Conservation (phyloP, 805 yeast species). For the Pichia californica region DNA sequence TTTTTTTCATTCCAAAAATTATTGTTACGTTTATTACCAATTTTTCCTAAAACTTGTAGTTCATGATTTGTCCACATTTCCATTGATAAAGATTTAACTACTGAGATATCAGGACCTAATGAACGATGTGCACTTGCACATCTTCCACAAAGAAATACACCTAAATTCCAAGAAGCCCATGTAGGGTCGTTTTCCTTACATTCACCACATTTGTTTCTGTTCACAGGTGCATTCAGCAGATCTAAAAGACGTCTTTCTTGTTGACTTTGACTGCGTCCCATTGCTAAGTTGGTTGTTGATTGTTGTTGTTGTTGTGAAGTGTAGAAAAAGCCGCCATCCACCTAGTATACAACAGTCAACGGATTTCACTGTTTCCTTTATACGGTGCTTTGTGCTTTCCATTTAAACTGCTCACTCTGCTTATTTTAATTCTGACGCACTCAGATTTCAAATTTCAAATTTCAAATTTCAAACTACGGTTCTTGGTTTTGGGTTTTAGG, state of each 20-base stretch:
- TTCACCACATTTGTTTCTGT: conserved; percentile 73
- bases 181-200: conserved; percentile 67
- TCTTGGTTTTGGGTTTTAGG: too few relatives aligned
- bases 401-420: too few relatives aligned
- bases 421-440: too few relatives aligned
- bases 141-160: conserved; percentile 74
- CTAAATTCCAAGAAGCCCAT: conserved; percentile 43
- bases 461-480: too few relatives aligned
- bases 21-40: conserved; percentile 60
- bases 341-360: too few relatives aligned
- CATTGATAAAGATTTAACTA: conserved; percentile 65
- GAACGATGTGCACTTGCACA: conserved; percentile 76
- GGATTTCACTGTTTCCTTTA: too few relatives aligned
- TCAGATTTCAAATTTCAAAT: too few relatives aligned
- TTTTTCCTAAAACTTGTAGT: conserved; percentile 34
- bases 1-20: conserved; percentile 62
- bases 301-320: not conserved
- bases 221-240: conserved; percentile 50
- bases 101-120: conserved; percentile 54
- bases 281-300: not conserved
- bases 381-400: too few relatives aligned
- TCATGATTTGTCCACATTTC: conserved; percentile 64
- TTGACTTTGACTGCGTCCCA: conserved; percentile 6
- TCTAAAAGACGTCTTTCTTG: conserved; percentile 41
- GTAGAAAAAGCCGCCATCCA: too few relatives aligned